Evolutionary conservation across 768 basidiomycete genomes (phyloP).

Genomic region (Agaricus subrufescens): DNA sequence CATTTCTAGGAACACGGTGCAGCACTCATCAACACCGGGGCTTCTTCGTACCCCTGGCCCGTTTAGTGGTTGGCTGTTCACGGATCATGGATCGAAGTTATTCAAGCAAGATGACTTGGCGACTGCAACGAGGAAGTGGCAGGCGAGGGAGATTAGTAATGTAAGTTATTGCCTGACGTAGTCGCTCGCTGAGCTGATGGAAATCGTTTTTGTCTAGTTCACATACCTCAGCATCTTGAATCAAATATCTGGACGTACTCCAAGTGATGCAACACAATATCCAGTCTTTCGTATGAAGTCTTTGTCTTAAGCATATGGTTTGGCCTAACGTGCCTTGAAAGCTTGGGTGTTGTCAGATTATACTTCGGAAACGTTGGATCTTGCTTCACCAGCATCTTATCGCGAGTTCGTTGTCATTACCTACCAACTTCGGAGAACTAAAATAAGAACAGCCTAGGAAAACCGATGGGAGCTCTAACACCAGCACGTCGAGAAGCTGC

Average conservation of each 20-base stretch:
- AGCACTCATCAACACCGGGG: slow-evolving; percentile 43
- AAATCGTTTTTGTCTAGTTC: slow-evolving; percentile 45
- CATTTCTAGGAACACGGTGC: slow-evolving; percentile 35
- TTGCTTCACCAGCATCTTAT: slow-evolving; percentile 56
- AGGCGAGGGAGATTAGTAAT: slow-evolving; percentile 87
- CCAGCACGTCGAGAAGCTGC: slow-evolving; percentile 72
- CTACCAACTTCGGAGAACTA: neutral
- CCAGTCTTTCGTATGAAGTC: slow-evolving; percentile 73
- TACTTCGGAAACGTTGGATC: slow-evolving; percentile 60
- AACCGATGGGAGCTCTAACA: slow-evolving; percentile 90
- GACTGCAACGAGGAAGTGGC: slow-evolving; percentile 80
- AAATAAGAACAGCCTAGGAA: slow-evolving; percentile 50
- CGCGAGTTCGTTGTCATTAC: slow-evolving; percentile 55
- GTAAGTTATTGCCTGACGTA: slow-evolving; percentile 34
- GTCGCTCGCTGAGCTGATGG: neutral
- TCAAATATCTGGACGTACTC: slow-evolving; percentile 88
- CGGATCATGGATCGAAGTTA: slow-evolving; percentile 20
- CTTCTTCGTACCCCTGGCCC: slow-evolving; percentile 48
- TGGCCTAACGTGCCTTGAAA: slow-evolving; percentile 21
- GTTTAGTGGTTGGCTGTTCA: slow-evolving; percentile 48
- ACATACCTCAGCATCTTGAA: slow-evolving; percentile 87
- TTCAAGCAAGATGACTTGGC: slow-evolving; percentile 58
- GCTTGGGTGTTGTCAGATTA: slow-evolving; percentile 93
- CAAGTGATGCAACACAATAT: slow-evolving; percentile 93
- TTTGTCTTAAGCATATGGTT: neutral